These are phyloP conservation scores for Microbotryum silenes-acaulis DNA, from an alignment of 1,284 basidiomycete genomes.

Conservation along the genomic window DNA sequence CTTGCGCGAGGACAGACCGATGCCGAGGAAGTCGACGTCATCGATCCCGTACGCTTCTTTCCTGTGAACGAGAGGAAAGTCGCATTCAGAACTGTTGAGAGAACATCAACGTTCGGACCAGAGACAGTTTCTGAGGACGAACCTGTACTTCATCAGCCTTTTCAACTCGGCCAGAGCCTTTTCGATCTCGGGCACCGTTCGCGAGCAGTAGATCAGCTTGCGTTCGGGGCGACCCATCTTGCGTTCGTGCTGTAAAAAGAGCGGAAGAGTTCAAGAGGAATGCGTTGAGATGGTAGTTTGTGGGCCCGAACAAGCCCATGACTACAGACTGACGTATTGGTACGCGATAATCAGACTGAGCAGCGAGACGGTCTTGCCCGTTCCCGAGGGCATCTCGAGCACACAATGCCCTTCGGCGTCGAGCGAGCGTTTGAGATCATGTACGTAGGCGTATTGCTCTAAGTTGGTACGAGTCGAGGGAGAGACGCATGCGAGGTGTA, in stretches of 20 bases:
- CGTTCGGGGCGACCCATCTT: slow-evolving; percentile 46
- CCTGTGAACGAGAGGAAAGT: slow-evolving; percentile 27
- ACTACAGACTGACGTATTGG: slow-evolving; percentile 61
- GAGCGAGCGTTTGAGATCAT: slow-evolving; percentile 90
- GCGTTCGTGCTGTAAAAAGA: slow-evolving; percentile 20
- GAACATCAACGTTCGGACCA: no score
- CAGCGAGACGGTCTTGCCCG: slow-evolving; percentile 96
- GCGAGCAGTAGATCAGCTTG: slow-evolving; percentile 97
- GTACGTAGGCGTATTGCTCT: slow-evolving; percentile 99
- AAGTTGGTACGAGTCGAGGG: not conserved
- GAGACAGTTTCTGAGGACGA: not conserved
- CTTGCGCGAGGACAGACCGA: slow-evolving; percentile 91
- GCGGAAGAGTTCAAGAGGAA: not conserved
- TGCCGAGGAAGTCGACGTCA: slow-evolving; percentile 74
- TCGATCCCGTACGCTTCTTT: slow-evolving; percentile 60
- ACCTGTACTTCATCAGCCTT: slow-evolving; percentile 82
- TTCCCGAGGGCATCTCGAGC: slow-evolving; percentile 98
- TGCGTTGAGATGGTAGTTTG: no score
- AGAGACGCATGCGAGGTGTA: not conserved
- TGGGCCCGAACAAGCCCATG: not conserved
- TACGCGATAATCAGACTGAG: slow-evolving; percentile 96
- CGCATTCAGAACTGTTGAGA: slow-evolving; percentile 4
- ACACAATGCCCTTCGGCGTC: slow-evolving; percentile 99
- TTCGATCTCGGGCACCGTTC: slow-evolving; percentile 99
- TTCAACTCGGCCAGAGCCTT: slow-evolving; percentile 96